A percentile compares a stretch with the other conserved stretches of the same genome.
Evolutionary conservation across 768 basidiomycete species (phyloP).

Genomic region (Tulasnella sp.): DNA sequence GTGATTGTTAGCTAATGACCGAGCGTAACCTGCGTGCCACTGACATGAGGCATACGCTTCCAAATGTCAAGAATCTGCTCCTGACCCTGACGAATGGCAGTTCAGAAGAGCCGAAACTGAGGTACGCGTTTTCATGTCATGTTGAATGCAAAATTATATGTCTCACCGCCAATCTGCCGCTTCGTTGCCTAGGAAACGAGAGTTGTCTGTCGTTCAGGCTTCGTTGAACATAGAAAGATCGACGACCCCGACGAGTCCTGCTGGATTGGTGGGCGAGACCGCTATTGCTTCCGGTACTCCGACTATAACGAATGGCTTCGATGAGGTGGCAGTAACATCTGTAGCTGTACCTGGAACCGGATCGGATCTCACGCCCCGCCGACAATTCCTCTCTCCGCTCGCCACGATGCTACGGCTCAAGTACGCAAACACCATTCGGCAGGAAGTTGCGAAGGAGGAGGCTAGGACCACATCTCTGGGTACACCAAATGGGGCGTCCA

Average conservation of each 20-base stretch:
- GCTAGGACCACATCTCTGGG: background rate
- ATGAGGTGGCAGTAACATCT: no score
- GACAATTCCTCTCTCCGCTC: constrained; percentile 13
- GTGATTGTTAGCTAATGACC: constrained; percentile 60
- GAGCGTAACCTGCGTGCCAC: constrained; percentile 80
- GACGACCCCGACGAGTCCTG: background rate
- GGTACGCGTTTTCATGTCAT: no score
- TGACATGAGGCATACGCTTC: constrained; percentile 91
- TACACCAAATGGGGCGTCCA: background rate
- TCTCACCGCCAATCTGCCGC: background rate
- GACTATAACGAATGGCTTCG: no score
- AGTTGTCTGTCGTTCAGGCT: background rate
- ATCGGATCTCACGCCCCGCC: constrained; percentile 7
- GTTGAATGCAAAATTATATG: background rate
- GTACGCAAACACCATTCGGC: background rate
- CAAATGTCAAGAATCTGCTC: constrained; percentile 89
- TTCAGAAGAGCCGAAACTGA: constrained; percentile 21
- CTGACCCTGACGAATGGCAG: constrained; percentile 74
- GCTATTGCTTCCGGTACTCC: no score
- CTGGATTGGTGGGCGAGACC: background rate
- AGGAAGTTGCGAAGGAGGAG: background rate
- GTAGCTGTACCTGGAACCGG: no score
- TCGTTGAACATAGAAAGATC: no score
- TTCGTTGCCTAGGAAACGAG: background rate
- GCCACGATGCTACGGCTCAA: constrained; percentile 9